phyloP scores from a whole-genome alignment of 2,329 filamentous ascomycete genomes.

The Davidsoniella australis region DNA sequence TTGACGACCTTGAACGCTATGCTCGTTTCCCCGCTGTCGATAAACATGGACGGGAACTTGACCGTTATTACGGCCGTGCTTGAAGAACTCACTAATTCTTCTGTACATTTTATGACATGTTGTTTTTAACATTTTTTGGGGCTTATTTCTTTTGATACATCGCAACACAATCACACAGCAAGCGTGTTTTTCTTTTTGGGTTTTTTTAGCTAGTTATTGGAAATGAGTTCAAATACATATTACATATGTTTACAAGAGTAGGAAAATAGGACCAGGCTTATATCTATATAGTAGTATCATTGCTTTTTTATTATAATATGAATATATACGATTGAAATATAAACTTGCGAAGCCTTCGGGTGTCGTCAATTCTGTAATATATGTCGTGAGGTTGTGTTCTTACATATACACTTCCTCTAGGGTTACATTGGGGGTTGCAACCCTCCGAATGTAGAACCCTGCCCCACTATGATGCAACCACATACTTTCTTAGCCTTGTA shows the following conservation, averaged over 20 bases:
- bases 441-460: background rate
- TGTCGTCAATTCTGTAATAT: background rate
- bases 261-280: too few species aligned
- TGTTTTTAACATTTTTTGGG: background rate
- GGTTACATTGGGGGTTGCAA: background rate
- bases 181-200: conserved; percentile 6
- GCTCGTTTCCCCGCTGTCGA: conserved; percentile 56
- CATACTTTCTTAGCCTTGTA: too few species aligned
- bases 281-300: background rate
- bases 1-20: conserved; percentile 63
- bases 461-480: too few species aligned
- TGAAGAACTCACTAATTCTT: background rate
- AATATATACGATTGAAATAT: background rate
- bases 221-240: background rate
- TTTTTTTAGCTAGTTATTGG: background rate
- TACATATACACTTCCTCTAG: background rate
- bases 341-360: background rate
- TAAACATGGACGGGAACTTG: conserved; percentile 32
- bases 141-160: background rate
- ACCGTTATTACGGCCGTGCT: conserved; percentile 15
- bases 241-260: too few species aligned
- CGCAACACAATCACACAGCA: background rate
- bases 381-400: background rate
- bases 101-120: background rate
- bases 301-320: background rate